phyloP scores from a whole-genome alignment of 768 basidiomycete genomes.

The Termitomyces sp. region DNA sequence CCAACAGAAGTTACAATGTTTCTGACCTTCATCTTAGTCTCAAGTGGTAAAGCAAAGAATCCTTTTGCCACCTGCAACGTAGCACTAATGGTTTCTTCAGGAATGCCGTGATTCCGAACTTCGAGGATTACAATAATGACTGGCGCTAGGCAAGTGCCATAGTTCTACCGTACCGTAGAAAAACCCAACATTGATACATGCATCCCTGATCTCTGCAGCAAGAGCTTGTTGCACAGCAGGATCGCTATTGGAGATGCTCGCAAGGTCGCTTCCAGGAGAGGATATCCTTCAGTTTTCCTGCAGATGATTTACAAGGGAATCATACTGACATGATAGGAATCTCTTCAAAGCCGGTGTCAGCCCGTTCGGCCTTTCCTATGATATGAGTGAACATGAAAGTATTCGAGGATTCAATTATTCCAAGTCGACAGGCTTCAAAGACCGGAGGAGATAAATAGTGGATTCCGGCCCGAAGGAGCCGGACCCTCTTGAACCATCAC shows the following conservation, averaged over 20 bases:
- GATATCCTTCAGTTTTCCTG: not conserved
- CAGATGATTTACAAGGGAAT: not conserved
- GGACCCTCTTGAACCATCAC: not conserved
- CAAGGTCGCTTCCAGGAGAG: constrained; percentile 33
- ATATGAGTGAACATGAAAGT: constrained; percentile 18
- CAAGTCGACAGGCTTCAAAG: too few species aligned
- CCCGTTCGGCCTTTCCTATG: constrained; percentile 14
- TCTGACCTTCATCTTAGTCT: constrained; percentile 60
- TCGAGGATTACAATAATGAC: not conserved
- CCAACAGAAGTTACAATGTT: not conserved
- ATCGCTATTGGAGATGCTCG: constrained; percentile 31
- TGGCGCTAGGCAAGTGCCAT: not conserved
- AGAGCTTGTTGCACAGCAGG: constrained; percentile 32
- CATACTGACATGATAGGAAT: constrained; percentile 32
- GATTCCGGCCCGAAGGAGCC: not conserved
- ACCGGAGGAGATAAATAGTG: too few species aligned
- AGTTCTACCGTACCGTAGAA: constrained; percentile 56
- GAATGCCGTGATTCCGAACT: constrained; percentile 78
- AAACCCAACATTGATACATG: constrained; percentile 80
- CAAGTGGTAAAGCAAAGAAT: constrained; percentile 64
- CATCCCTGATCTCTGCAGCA: constrained; percentile 58
- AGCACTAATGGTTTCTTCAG: constrained; percentile 38
- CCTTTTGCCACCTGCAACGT: constrained; percentile 43
- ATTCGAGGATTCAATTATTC: too few species aligned
- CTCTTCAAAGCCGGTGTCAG: constrained; percentile 23